phyloP scores from a whole-genome alignment of 352 stramenopile species.

The Phytophthora citrophthora region DNA sequence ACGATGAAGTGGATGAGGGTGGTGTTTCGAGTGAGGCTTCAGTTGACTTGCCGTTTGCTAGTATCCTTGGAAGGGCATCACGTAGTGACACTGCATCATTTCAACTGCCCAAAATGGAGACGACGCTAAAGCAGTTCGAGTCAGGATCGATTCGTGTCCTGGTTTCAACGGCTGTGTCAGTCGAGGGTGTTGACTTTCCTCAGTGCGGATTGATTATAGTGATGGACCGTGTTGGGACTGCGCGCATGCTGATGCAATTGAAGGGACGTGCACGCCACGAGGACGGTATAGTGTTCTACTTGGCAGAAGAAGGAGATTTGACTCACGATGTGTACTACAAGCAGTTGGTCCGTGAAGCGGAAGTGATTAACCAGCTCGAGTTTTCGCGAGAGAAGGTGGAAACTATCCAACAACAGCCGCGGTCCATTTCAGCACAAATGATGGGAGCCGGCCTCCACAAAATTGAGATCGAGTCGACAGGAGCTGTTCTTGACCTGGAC shows the following conservation, averaged over 20 bases:
- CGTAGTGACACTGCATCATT: slow-evolving; percentile 66
- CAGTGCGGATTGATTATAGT: slow-evolving; percentile 74
- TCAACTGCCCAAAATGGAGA: slow-evolving; percentile 64
- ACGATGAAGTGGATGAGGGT: slow-evolving; percentile 25
- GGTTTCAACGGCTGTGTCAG: slow-evolving; percentile 79
- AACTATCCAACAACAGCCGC: slow-evolving; percentile 63
- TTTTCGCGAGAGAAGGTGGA: slow-evolving; percentile 73
- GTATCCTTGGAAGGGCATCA: slow-evolving; percentile 64
- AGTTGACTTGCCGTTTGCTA: slow-evolving; percentile 48
- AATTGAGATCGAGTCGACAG: slow-evolving; percentile 57
- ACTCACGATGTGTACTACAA: slow-evolving; percentile 57
- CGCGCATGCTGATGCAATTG: slow-evolving; percentile 77
- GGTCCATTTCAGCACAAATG: slow-evolving; percentile 52
- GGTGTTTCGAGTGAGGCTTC: slow-evolving; percentile 8
- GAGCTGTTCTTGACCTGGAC: slow-evolving; percentile 75
- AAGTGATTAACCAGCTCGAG: slow-evolving; percentile 67
- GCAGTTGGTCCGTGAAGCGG: slow-evolving; percentile 46
- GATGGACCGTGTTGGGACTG: slow-evolving; percentile 55
- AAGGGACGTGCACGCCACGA: slow-evolving; percentile 76
- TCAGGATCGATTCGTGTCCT: slow-evolving; percentile 59
- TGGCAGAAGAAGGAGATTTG: slow-evolving; percentile 59
- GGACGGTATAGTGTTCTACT: slow-evolving; percentile 80
- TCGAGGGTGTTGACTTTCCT: slow-evolving; percentile 84
- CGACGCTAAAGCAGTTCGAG: slow-evolving; percentile 63
- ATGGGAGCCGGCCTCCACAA: slow-evolving; percentile 39